These are phyloP conservation scores for Gossypioides kirkii DNA, from an alignment of 345 rosid genomes.

Conservation along the genomic window DNA sequence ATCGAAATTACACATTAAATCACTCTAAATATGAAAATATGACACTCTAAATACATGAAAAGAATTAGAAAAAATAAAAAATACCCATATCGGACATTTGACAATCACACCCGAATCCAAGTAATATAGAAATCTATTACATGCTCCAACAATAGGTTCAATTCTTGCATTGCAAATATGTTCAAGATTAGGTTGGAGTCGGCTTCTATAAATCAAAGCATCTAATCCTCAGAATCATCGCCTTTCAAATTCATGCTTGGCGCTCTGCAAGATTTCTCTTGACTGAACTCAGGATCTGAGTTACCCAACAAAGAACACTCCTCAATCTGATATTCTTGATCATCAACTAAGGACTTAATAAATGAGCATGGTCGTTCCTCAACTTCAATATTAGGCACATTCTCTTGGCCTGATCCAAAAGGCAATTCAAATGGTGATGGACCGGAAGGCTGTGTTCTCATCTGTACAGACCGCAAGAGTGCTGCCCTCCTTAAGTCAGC, in stretches of 20 bases:
- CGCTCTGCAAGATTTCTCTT: constrained; percentile 47
- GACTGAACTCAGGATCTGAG: constrained; percentile 34
- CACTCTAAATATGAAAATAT: too few relatives aligned
- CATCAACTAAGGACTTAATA: constrained; percentile 62
- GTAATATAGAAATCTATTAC: too few relatives aligned
- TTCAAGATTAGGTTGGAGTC: not conserved
- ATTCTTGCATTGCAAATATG: not conserved
- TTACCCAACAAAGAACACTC: constrained; percentile 41
- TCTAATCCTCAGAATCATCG: constrained; percentile 24
- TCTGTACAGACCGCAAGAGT: constrained; percentile 89
- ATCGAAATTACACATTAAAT: too few relatives aligned
- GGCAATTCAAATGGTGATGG: constrained; percentile 39
- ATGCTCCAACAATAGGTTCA: not conserved
- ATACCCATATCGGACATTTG: too few relatives aligned
- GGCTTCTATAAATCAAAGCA: not conserved
- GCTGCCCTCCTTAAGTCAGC: constrained; percentile 90
- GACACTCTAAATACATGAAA: too few relatives aligned
- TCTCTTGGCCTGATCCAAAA: constrained; percentile 45
- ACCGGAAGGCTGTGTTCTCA: constrained; percentile 74
- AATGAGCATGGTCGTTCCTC: constrained; percentile 57
- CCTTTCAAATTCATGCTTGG: constrained; percentile 40
- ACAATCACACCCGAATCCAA: too few relatives aligned
- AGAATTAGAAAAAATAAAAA: too few relatives aligned
- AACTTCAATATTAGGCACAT: constrained; percentile 38
- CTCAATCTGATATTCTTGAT: constrained; percentile 46